Percentiles rank a stretch among this genome's conserved stretches.
Conservation (phyloP, 2,329 filamentous ascomycete genomes). For the Endoconidiophora polonica region DNA sequence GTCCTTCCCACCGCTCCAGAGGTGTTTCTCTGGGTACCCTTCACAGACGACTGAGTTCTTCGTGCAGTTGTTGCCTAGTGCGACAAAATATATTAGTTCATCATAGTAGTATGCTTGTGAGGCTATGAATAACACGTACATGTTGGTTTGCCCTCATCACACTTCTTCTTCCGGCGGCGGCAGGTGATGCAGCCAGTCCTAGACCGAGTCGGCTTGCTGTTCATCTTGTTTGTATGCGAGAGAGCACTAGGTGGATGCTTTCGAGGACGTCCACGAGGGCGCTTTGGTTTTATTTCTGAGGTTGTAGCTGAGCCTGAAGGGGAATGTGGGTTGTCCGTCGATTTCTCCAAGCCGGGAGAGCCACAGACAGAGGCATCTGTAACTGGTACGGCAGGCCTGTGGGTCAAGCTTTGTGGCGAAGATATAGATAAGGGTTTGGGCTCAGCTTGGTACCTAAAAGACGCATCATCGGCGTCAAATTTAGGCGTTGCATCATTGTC, state of each 20-base stretch:
- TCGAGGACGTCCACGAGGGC: slow-evolving; percentile 63
- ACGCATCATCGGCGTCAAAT: too few relatives aligned
- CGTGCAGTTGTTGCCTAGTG: slow-evolving; percentile 64
- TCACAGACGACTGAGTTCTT: slow-evolving; percentile 89
- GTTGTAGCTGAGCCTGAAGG: neutral
- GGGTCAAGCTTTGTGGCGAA: too few relatives aligned
- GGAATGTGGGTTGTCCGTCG: too few relatives aligned
- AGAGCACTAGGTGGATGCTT: slow-evolving; percentile 56
- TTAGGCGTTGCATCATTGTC: too few relatives aligned
- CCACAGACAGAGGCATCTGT: too few relatives aligned
- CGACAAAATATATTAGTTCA: slow-evolving; percentile 7
- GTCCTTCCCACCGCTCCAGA: slow-evolving; percentile 77
- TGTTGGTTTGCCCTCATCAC: slow-evolving; percentile 49
- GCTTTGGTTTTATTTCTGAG: slow-evolving; percentile 26
- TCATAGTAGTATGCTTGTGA: slow-evolving; percentile 1
- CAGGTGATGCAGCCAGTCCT: slow-evolving; percentile 55
- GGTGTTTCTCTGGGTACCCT: slow-evolving; percentile 71
- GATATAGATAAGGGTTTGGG: too few relatives aligned
- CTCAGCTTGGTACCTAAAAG: too few relatives aligned
- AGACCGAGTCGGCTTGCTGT: slow-evolving; percentile 53
- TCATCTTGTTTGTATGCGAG: slow-evolving; percentile 39
- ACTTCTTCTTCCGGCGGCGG: slow-evolving; percentile 55
- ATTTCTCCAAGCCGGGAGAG: too few relatives aligned
- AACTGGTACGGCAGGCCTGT: too few relatives aligned
- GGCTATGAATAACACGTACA: slow-evolving; percentile 31